A percentile compares a stretch with the other conserved stretches of the same genome.
Conservation (phyloP, 202 grass and related monocot species). For the Carex arenaria region DNA sequence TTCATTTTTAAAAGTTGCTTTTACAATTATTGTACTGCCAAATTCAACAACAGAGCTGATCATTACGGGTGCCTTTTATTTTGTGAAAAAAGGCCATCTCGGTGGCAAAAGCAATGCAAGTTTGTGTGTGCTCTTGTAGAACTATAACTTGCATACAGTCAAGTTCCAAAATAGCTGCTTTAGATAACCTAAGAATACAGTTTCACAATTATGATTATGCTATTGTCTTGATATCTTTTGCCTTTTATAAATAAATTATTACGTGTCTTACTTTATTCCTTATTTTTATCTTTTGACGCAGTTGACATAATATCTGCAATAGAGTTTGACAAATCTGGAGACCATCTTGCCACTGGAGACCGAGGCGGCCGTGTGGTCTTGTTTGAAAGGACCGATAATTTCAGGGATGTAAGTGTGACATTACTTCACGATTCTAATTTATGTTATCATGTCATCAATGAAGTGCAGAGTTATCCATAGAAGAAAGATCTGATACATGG, state of each 20-base stretch:
- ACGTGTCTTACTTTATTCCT: not conserved
- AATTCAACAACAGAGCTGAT: not conserved
- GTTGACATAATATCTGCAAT: slow-evolving; percentile 94
- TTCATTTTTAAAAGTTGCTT: not conserved
- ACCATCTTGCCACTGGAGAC: slow-evolving; percentile 92
- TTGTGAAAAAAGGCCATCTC: not conserved
- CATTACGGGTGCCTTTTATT: too few species aligned
- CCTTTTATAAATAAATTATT: not conserved
- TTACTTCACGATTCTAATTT: slow-evolving; percentile 14
- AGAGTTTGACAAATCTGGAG: slow-evolving; percentile 91
- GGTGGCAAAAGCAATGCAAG: not conserved
- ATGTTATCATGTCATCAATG: not conserved
- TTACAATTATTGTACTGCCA: not conserved
- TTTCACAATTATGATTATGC: not conserved
- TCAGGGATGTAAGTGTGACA: slow-evolving; percentile 50
- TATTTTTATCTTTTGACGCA: slow-evolving; percentile 39
- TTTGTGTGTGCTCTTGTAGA: not conserved
- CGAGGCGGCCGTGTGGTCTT: slow-evolving; percentile 86
- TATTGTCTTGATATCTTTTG: not conserved
- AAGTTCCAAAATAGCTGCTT: not conserved
- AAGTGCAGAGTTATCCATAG: not conserved
- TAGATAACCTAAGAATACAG: not conserved
- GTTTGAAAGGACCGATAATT: slow-evolving; percentile 81
- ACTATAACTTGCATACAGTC: not conserved
- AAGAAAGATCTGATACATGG: not conserved